Conservation (phyloP, 2,329 filamentous ascomycete species). For the Nothophaeocryptopus gaeumannii region DNA sequence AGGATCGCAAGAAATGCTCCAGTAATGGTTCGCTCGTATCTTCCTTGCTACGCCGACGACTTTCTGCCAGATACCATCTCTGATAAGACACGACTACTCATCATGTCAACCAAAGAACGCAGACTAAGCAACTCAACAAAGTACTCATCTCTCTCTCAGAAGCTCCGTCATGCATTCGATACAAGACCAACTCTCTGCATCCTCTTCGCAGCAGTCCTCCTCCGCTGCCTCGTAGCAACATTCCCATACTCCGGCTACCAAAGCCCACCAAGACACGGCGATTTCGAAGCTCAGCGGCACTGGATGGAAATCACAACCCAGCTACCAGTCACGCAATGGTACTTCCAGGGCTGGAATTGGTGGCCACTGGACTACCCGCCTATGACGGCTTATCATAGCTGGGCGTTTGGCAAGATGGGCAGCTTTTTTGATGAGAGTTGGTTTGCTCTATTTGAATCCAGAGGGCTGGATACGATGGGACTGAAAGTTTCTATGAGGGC, state of each 20-base stretch:
- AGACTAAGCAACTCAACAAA: no score
- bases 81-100: no score
- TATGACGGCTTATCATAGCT: constrained; percentile 95
- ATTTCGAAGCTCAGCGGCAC: constrained; percentile 95
- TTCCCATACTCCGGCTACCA: constrained; percentile 75
- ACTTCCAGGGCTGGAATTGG: constrained; percentile 92
- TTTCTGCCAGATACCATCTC: no score
- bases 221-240: no score
- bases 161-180: no score
- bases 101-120: no score
- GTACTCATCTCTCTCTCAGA: no score
- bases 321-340: constrained; percentile 89
- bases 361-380: constrained; percentile 98
- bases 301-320: constrained; percentile 97
- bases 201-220: no score
- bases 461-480: constrained; percentile 71
- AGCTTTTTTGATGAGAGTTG: constrained; percentile 72
- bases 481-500: constrained; percentile 95
- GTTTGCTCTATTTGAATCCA: constrained; percentile 83
- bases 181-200: no score
- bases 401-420: constrained; percentile 84
- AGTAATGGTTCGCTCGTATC: no score
- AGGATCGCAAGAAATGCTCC: no score
- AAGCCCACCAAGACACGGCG: constrained; percentile 84
- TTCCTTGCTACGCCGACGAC: no score